phyloP scores from a whole-genome alignment of 345 rosid species.

The Lepidium didymum region DNA sequence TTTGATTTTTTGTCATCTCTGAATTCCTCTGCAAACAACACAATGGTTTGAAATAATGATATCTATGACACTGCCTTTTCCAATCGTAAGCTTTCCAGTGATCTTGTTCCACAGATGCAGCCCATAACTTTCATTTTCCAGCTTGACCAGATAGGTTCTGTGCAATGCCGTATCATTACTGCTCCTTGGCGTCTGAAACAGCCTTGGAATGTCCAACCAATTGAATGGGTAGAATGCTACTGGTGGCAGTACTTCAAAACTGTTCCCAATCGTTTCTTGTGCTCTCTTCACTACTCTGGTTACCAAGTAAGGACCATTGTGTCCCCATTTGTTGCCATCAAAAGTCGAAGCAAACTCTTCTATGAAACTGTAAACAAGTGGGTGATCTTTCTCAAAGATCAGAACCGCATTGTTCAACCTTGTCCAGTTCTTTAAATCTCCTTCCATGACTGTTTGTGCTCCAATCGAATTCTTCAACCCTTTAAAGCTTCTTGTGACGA shows the following conservation, averaged over 20 bases:
- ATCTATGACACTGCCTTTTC: conserved; percentile 58
- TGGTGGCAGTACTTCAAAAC: conserved; percentile 51
- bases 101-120: conserved; percentile 80
- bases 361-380: conserved; percentile 50
- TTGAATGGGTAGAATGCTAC: conserved; percentile 63
- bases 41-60: conserved; percentile 45
- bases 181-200: conserved; percentile 46
- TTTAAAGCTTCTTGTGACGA: conserved; percentile 50
- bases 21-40: conserved; percentile 37
- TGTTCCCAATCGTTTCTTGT: conserved; percentile 32
- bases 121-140: conserved; percentile 44
- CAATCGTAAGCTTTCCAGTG: conserved; percentile 42
- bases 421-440: conserved; percentile 50
- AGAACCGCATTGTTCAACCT: conserved; percentile 75
- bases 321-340: conserved; percentile 80
- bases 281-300: conserved; percentile 50
- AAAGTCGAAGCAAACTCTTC: conserved; percentile 68
- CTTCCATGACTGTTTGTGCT: conserved; percentile 55
- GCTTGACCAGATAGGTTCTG: conserved; percentile 42
- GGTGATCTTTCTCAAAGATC: conserved; percentile 59
- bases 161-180: conserved; percentile 32
- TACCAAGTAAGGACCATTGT: conserved; percentile 79
- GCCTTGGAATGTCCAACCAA: conserved; percentile 52
- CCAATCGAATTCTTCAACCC: conserved; percentile 59
- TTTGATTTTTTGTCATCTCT: conserved; percentile 7